A percentile compares a stretch with the other conserved stretches of the same genome.
phyloP scores from a whole-genome alignment of 1,139 yeast genomes.

The Blastobotrys arbuscula region DNA sequence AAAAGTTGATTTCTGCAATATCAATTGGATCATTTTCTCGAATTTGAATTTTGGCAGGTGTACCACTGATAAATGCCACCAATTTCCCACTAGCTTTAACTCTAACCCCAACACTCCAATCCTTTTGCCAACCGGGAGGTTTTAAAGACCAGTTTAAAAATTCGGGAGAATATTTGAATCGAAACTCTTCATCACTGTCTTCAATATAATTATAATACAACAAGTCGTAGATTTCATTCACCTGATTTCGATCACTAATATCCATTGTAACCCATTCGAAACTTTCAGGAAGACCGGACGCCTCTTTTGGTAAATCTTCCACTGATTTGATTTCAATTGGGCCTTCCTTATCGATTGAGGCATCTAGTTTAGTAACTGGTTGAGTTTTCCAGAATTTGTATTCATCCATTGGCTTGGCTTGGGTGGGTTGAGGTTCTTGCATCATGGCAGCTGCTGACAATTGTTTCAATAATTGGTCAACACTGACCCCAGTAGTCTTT shows the following conservation, averaged over 20 bases:
- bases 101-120: constrained; percentile 93
- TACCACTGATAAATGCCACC: constrained; percentile 89
- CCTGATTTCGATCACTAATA: constrained; percentile 49
- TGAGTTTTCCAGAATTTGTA: constrained; percentile 98
- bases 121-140: constrained; percentile 87
- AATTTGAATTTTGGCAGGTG: constrained; percentile 67
- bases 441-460: constrained; percentile 22
- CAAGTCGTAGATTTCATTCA: constrained; percentile 70
- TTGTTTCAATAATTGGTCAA: constrained; percentile 41
- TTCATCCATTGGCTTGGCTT: constrained; percentile 68
- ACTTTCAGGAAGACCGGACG: constrained; percentile 65
- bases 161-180: constrained; percentile 80
- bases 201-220: constrained; percentile 90
- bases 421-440: constrained; percentile 13
- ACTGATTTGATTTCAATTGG: constrained; percentile 76
- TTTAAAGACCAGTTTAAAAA: constrained; percentile 91
- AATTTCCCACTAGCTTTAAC: constrained; percentile 69
- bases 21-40: constrained; percentile 49
- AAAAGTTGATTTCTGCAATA: constrained; percentile 85
- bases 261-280: constrained; percentile 89
- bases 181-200: constrained; percentile 84
- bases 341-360: constrained; percentile 70
- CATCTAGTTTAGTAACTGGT: constrained; percentile 72
- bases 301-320: constrained; percentile 62
- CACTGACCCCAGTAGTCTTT: constrained; percentile 24